Evolutionary conservation across 768 basidiomycete species (phyloP), one percentile per base, ranked within the genome.

Genomic region (Rhodotorula taiwanensis): DNA sequence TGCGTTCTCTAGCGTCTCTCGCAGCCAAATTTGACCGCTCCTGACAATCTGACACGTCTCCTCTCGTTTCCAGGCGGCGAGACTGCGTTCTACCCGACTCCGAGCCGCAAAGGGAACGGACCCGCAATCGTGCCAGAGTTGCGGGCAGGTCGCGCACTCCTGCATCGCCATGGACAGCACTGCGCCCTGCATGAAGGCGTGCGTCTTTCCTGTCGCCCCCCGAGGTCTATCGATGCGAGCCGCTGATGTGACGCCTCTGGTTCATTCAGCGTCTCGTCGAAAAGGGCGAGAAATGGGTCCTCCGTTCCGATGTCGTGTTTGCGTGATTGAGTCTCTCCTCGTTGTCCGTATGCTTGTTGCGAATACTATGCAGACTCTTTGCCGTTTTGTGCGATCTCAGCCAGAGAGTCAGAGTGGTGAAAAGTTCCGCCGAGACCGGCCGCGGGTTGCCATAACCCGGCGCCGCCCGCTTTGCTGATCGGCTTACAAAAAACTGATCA

Each of bases 11-110:
- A n/a, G n/a, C n/a, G n/a, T n/a, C n/a, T n/a, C n/a, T n/a, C n/a
- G n/a, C n/a, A n/a, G n/a, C n/a, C n/a, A n/a, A n/a, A n/a, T n/a
- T n/a, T n/a, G n/a, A n/a, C n/a, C n/a, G n/a, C n/a, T n/a, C n/a
- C n/a, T n/a, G n/a, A n/a, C n/a, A n/a, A n/a, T n/a, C n/a, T n/a
- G n/a, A n/a, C n/a, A n/a, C n/a, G n/a, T n/a, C n/a, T n/a, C n/a
- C n/a, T n/a, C 49, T 33, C n/a, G 49, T 6, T 20, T 8, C 15
- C 54, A 73, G 73, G 44, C 3, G 60, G 70, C 28, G 70, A 87
- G 84, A 89, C 87, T 0, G 73, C 85, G 21, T 89, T 89, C 73
- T 86, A 87, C 73, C 80, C 79, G 77, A 81, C 4, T 80, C 84
- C 44, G 72, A 30, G 49, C 0, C 20, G n/a, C 1, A 60, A 60